A percentile compares a stretch with the other conserved stretches of the same genome.
These are phyloP conservation scores for Ceratocystis colombiana DNA, from an alignment of 2,329 filamentous ascomycete species.

Conservation along the genomic window DNA sequence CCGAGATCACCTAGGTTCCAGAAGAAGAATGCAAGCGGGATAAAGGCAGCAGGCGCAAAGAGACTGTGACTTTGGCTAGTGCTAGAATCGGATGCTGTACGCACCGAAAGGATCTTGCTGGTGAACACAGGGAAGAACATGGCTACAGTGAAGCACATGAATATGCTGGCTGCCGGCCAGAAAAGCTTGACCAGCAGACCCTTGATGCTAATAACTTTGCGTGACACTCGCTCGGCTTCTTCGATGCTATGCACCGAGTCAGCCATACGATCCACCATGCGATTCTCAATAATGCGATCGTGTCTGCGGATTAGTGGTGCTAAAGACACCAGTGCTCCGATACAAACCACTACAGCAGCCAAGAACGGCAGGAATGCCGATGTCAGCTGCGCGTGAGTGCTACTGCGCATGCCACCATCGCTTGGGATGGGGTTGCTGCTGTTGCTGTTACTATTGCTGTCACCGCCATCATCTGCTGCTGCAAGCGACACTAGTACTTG, in stretches of 20 bases:
- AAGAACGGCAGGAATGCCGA: conserved; percentile 88
- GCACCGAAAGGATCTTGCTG: conserved; percentile 46
- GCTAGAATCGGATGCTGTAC: conserved; percentile 11
- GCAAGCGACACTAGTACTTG: conserved; percentile 74
- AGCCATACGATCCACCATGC: conserved; percentile 41
- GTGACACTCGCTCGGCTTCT: conserved; percentile 42
- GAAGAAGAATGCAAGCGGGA: conserved; percentile 79
- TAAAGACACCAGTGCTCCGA: conserved; percentile 61
- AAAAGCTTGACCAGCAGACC: conserved; percentile 65
- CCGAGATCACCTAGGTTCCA: conserved; percentile 86
- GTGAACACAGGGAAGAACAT: conserved; percentile 98
- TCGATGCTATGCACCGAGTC: conserved; percentile 43
- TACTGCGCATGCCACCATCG: background rate
- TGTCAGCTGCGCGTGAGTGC: conserved; percentile 38
- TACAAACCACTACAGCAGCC: conserved; percentile 69
- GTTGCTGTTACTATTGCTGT: conserved; percentile 29
- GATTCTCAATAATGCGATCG: conserved; percentile 42
- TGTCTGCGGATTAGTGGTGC: conserved; percentile 58
- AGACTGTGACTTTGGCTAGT: conserved; percentile 41
- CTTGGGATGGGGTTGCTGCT: conserved; percentile 29
- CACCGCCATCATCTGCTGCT: conserved; percentile 26
- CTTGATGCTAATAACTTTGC: conserved; percentile 46
- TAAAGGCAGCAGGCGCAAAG: conserved; percentile 66
- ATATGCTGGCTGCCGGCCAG: conserved; percentile 67
- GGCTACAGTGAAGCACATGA: conserved; percentile 68